Base-by-base conservation (phyloP, 1,139 yeast genomes). In the Debaryomyces sp. region DNA sequence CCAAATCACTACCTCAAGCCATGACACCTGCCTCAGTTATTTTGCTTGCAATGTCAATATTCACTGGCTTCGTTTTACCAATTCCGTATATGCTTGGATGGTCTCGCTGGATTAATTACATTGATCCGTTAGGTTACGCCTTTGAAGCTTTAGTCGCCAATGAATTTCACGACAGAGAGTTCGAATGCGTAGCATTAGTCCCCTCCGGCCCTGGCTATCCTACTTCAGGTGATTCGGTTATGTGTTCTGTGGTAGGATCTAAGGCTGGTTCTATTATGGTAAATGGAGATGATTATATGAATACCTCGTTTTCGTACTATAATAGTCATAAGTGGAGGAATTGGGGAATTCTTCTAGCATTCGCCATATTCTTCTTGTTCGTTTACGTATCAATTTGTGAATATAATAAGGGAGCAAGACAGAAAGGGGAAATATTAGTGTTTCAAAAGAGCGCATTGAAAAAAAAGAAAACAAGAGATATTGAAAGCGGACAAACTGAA, bases 391-490 rank as follows among this genome's bases (percentile, higher is more conserved):
- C 72, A 9, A 75, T 83, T 51, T 80, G 84, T 52, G 91, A 86
- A 68, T 68, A 68, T 52, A 85, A 85, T 59, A 86, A 84, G 60
- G 89, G 91, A 63, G 82, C 89, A 21, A 81, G 83, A 69, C 90
- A 89, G 63, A 87, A 84, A 71, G 96, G 96, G 70, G 96, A 89
- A 69, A 79, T 88, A 47, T 74, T 87, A 50, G 78, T 88, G 40
- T 89, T 84, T 73, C 85, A 84, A 52, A 56, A n/a, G 15, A 17
- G 13, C 4, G 32, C 29, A 26, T 4, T 26, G 65, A 67, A 54
- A 60, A 60, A 46, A 67, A 61, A 57, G 62, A 6, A 17, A 40
- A 7, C 56, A 44, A 48, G 50, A 38, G 34, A 32, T 39, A 38
- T 33, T 23, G 47, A 32, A 12, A 33, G 40, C 6, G 40, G 47